Evolutionary conservation across 2,329 filamentous ascomycete species (phyloP), one percentile per base, ranked within the genome.

Genomic region (Meredithiella fracta): DNA sequence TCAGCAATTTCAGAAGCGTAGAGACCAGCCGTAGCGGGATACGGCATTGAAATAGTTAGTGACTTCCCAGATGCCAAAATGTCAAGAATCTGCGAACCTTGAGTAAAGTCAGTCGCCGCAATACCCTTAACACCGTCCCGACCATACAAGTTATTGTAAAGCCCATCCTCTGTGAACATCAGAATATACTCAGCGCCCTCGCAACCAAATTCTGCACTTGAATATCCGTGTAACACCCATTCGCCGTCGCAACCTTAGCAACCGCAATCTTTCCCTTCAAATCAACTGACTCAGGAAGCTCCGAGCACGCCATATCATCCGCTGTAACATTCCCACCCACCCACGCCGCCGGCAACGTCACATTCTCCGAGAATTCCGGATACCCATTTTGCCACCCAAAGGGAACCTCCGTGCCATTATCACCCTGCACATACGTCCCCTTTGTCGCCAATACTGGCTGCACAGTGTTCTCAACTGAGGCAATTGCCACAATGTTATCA

Each of bases 391-490:
- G n/a, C 51, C 51, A 54, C 17, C 17, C 51, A 29, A 54, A 40
- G 34, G 15, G 17, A 2, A 7, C n/a, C n/a, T 42, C 31, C 17
- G 9, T 25, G 20, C 14, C 2, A 2, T 25, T 5, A n/a, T 42
- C 64, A 55, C 69, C 65, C 26, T 75, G 61, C 4, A 62, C 64
- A 62, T 69, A 78, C n/a, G 64, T 65, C 1, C 68, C 70, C 34
- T 68, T 62, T 53, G 64, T 68, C 17, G 73, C 63, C 2, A 78
- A 63, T 1, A 67, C 61, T 0, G 74, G 71, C 1, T 68, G 69
- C 20, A 69, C 59, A 6, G 62, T 63, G 60, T 73, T 78, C 61
- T 78, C 73, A 56, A 74, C 68, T 0, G 74, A 76, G 4, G 72
- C 73, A 20, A 79, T 67, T 14, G 15, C 49, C 15, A 34, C 49